A percentile compares a stretch with the other conserved stretches of the same genome.
phyloP scores from a whole-genome alignment of 2,329 filamentous ascomycete genomes.

The Furcasterigmium furcatum region DNA sequence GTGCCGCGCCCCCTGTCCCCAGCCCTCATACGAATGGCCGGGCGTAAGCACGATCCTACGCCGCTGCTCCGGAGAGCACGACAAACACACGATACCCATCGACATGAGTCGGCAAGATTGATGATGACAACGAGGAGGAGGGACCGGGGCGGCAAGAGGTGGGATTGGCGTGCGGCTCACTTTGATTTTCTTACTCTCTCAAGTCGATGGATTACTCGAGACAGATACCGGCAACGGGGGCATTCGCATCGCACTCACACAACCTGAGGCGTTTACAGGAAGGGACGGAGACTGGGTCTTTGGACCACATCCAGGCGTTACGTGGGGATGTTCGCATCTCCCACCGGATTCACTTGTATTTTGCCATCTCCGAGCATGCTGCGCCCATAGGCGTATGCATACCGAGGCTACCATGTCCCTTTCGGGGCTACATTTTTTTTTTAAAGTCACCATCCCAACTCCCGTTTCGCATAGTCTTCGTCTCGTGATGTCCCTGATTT shows the following conservation, averaged over 20 bases:
- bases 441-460: background rate
- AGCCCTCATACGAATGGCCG: constrained; percentile 29
- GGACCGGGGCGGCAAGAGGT: background rate
- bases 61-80: background rate
- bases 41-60: constrained; percentile 4
- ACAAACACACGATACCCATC: constrained; percentile 2
- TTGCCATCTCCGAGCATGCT: background rate
- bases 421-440: no score
- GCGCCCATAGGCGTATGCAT: no score
- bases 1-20: constrained; percentile 36
- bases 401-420: constrained; percentile 10
- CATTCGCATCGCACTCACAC: background rate
- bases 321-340: background rate
- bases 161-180: background rate
- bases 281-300: background rate
- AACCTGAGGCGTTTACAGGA: background rate
- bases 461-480: background rate
- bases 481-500: no score
- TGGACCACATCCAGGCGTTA: background rate
- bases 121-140: background rate
- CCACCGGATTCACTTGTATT: background rate
- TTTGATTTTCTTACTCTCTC: background rate
- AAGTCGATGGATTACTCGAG: background rate
- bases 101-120: background rate
- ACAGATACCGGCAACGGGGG: background rate